Percentiles rank a stretch among this genome's conserved stretches.
These are phyloP conservation scores for Novymonas esmeraldas DNA, from an alignment of 208 protist species.

Conservation along the genomic window DNA sequence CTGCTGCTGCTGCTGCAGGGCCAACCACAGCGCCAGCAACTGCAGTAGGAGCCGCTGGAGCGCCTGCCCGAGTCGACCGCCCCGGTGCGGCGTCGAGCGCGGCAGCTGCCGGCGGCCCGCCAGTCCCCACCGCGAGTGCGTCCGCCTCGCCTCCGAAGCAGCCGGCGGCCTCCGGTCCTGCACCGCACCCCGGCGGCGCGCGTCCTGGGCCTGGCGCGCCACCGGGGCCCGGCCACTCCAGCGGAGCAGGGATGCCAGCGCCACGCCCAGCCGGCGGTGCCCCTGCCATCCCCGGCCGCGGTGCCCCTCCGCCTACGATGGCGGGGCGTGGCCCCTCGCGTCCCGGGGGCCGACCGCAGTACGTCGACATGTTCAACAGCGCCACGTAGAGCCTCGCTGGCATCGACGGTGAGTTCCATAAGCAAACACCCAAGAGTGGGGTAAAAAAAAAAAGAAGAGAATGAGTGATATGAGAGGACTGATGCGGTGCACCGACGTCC, in stretches of 20 bases:
- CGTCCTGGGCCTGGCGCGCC: constrained; percentile 1
- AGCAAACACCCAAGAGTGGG: too few species aligned
- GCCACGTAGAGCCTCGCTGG: constrained; percentile 1
- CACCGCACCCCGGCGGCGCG: background rate
- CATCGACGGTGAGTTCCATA: too few species aligned
- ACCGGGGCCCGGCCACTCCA: background rate
- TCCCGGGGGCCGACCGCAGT: constrained; percentile 46
- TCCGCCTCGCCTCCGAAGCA: background rate
- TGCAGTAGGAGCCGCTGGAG: too few species aligned
- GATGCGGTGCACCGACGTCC: too few species aligned
- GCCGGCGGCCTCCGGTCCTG: background rate
- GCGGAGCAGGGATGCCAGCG: constrained; percentile 3
- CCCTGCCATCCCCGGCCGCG: constrained; percentile 2
- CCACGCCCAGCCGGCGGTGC: background rate
- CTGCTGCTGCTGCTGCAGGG: constrained; percentile 16
- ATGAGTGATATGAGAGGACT: background rate
- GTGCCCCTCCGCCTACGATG: constrained; percentile 25
- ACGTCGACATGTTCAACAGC: constrained; percentile 86
- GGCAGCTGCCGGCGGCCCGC: background rate
- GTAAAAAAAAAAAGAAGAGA: background rate
- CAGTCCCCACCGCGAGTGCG: background rate
- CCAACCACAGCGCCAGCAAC: constrained; percentile 1
- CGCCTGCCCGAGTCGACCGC: too few species aligned
- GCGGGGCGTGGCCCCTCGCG: constrained; percentile 20
- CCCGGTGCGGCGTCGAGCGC: too few species aligned